phyloP scores from a whole-genome alignment of 192 early-diverging fungal genomes.

The Coemansia reversa region DNA sequence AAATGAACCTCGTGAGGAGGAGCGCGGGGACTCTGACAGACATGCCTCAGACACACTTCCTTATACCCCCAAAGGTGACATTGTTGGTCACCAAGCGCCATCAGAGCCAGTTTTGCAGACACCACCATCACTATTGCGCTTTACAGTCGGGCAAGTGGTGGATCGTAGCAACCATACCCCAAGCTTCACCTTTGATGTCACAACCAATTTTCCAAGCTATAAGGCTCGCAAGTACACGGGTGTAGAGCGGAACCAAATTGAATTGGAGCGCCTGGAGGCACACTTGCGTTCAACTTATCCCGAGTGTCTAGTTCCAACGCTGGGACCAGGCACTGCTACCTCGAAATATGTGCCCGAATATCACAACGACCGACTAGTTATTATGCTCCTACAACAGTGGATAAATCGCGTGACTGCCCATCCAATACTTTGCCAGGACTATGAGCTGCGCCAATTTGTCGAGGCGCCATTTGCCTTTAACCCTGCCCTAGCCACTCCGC shows the following conservation, averaged over 20 bases:
- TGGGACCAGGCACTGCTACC: constrained; percentile 41
- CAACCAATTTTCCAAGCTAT: constrained; percentile 46
- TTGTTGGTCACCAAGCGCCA: background rate
- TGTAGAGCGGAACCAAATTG: constrained; percentile 48
- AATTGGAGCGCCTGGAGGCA: constrained; percentile 51
- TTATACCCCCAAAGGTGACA: background rate
- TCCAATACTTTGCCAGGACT: constrained; percentile 53
- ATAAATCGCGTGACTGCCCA: constrained; percentile 46
- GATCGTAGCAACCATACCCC: constrained; percentile 50
- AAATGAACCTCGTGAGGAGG: background rate
- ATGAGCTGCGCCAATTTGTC: constrained; percentile 58
- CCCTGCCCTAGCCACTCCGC: constrained; percentile 31
- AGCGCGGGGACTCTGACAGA: constrained; percentile 8
- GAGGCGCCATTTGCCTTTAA: constrained; percentile 57
- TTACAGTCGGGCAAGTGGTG: constrained; percentile 44
- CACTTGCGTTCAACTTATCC: constrained; percentile 56
- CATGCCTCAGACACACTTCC: constrained; percentile 1
- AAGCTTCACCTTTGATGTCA: constrained; percentile 36
- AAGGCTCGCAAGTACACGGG: constrained; percentile 53
- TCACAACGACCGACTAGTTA: constrained; percentile 54
- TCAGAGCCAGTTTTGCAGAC: background rate
- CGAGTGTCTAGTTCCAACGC: constrained; percentile 52
- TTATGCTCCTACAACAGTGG: constrained; percentile 52
- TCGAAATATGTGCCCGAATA: constrained; percentile 53
- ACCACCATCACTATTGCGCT: constrained; percentile 27